Evolutionary conservation across 164 flowering plant species (phyloP), one percentile per base, ranked within the genome.

Genomic region (Sextonia rubra): DNA sequence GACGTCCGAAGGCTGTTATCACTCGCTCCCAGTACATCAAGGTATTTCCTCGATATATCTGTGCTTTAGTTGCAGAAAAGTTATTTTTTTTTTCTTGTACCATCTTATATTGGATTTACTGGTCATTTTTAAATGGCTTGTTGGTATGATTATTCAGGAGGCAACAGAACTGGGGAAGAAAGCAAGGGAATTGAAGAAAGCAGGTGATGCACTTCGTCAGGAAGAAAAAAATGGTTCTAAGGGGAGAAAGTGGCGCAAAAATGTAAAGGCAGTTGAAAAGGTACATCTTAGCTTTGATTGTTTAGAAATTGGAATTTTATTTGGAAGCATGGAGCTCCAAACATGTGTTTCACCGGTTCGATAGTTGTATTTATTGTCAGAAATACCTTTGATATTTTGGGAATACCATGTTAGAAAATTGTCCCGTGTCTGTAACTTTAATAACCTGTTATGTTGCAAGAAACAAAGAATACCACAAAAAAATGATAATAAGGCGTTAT

Each of bases 1-100:
- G 93, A 81, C 98, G 99, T 32, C 98, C 99, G 29, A 94, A 91
- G 80, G 97, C 98, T 80, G 99, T 95, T 60, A 95, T 95, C 58
- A 95, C 98, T 75, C 95, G 98, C 23, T 95, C 99, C 48, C 99
- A 95, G 83, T 95, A 92, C 72, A 92, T 95, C 73, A 95, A 95
- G 98, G 99, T 95, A 77, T 74, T 55, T 65, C n/a, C 47, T 60
- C 67, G 9, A 61, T 29, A 17, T 29, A 61, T 52, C 58, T 20
- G 2, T 37, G 58, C 4, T 52, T 52, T 61, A 61, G 64, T 61
- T 61, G 30, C 64, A 61, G 30, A 61, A 61, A 61, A 25, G n/a
- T 64, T 64, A 17, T n/a, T 30, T 37, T 2, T 8, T 2, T 30
- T 64, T 30, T 64, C n/a, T 9, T 64, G 52, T 52, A 44, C 2